Evolutionary conservation across 306 rosid species (phyloP).

Genomic region (Chamaecrista fasciculata): DNA sequence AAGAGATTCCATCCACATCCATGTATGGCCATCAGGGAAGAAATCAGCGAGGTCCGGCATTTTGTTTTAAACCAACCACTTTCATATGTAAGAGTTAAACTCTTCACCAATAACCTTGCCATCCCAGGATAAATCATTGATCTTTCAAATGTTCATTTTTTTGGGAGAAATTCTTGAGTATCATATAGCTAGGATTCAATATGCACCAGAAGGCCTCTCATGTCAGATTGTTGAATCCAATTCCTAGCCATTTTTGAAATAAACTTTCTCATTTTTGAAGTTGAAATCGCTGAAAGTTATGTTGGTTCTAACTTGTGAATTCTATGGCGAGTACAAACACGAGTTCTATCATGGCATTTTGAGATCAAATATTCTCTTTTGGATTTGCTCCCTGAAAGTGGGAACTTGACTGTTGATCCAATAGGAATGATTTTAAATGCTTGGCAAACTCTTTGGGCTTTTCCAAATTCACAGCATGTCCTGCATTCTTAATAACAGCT

Average conservation of each 20-base stretch:
- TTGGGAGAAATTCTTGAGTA: background rate
- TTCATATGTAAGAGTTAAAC: too few relatives aligned
- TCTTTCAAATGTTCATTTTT: background rate
- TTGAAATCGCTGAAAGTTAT: constrained; percentile 13
- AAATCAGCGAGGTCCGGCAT: background rate
- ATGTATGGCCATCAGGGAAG: background rate
- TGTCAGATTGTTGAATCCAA: too few relatives aligned
- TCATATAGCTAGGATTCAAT: too few relatives aligned
- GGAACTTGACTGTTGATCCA: constrained; percentile 25
- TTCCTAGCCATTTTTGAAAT: background rate
- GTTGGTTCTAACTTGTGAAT: constrained; percentile 16
- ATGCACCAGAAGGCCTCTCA: too few relatives aligned
- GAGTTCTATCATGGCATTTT: background rate
- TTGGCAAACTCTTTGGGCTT: constrained; percentile 52
- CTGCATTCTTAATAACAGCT: constrained; percentile 56
- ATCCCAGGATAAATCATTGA: background rate
- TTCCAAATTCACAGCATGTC: constrained; percentile 64
- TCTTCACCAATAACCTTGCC: background rate
- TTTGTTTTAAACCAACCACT: constrained; percentile 1
- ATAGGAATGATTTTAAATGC: constrained; percentile 51
- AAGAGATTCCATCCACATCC: background rate
- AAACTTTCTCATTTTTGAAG: background rate
- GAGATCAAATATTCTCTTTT: constrained; percentile 28
- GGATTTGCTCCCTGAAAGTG: constrained; percentile 30
- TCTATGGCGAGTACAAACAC: too few relatives aligned